phyloP scores from a whole-genome alignment of 441 rosid species.

The Euphorbia neoarborescens region DNA sequence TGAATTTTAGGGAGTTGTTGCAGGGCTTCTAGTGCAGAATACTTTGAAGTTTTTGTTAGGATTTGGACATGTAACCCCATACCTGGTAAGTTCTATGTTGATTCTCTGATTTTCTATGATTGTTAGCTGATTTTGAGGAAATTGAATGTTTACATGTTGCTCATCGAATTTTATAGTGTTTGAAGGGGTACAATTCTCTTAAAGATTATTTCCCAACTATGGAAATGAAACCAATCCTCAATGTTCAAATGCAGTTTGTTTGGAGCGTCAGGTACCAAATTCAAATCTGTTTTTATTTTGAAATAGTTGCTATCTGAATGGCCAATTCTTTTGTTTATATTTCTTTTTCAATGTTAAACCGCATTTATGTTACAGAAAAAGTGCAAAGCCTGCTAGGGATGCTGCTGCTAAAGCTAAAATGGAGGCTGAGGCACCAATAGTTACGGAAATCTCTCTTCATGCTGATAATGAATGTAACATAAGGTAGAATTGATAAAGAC shows the following conservation, averaged over 20 bases:
- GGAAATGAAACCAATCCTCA: slow-evolving; percentile 95
- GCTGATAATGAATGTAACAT: slow-evolving; percentile 90
- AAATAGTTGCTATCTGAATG: not conserved
- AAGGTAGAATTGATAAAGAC: slow-evolving; percentile 38
- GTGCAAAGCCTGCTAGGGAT: slow-evolving; percentile 71
- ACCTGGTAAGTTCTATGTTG: slow-evolving; percentile 49
- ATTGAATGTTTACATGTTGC: slow-evolving; percentile 9
- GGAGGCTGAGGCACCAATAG: slow-evolving; percentile 56
- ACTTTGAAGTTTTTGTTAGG: slow-evolving; percentile 73
- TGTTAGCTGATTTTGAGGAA: not conserved
- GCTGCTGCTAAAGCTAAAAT: slow-evolving; percentile 82
- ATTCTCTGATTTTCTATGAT: slow-evolving; percentile 1
- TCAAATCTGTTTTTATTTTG: slow-evolving; percentile 12
- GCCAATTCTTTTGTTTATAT: not conserved
- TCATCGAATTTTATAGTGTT: slow-evolving; percentile 12
- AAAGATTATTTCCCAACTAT: slow-evolving; percentile 93
- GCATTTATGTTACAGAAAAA: slow-evolving; percentile 51
- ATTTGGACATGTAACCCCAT: slow-evolving; percentile 83
- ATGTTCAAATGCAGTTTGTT: slow-evolving; percentile 79
- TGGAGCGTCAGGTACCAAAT: slow-evolving; percentile 73
- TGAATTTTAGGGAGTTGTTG: slow-evolving; percentile 82
- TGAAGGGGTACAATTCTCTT: slow-evolving; percentile 92
- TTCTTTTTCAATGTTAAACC: not conserved
- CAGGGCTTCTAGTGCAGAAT: slow-evolving; percentile 89
- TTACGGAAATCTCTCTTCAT: slow-evolving; percentile 56